Conservation (phyloP, 208 protist species). For the Trypanosoma congolense region DNA sequence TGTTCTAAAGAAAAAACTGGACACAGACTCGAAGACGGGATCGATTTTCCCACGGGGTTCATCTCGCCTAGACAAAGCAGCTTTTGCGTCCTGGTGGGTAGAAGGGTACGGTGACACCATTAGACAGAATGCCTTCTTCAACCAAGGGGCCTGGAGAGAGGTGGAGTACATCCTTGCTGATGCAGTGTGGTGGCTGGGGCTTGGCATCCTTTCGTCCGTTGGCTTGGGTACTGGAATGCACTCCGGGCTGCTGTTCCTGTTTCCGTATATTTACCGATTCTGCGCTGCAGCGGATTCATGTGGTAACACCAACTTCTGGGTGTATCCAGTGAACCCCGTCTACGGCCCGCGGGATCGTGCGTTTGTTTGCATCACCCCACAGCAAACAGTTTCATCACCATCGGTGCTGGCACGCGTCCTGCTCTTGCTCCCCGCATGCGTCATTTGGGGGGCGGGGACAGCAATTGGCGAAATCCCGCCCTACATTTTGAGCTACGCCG, state of each 20-base stretch:
- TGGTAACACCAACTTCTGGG: conserved; percentile 83
- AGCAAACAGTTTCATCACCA: not conserved
- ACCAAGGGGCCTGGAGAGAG: conserved; percentile 66
- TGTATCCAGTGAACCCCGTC: conserved; percentile 80
- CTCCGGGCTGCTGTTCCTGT: conserved; percentile 93
- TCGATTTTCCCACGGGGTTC: conserved; percentile 27
- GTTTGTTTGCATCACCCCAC: conserved; percentile 58
- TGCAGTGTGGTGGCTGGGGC: conserved; percentile 84
- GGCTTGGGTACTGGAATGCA: conserved; percentile 94
- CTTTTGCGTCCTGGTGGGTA: conserved; percentile 59
- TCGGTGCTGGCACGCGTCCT: conserved; percentile 41
- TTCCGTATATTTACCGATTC: conserved; percentile 92
- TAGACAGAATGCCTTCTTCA: conserved; percentile 37
- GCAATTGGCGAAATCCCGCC: conserved; percentile 96
- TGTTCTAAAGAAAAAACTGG: conserved; percentile 25
- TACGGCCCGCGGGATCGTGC: conserved; percentile 65
- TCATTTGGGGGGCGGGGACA: conserved; percentile 93
- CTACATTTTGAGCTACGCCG: conserved; percentile 92
- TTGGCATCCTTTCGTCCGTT: conserved; percentile 89
- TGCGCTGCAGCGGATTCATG: conserved; percentile 85
- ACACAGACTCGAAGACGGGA: conserved; percentile 13
- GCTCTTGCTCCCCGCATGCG: conserved; percentile 76
- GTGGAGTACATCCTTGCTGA: conserved; percentile 72
- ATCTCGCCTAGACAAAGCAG: conserved; percentile 17
- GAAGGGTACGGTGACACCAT: conserved; percentile 33